Percentiles rank a stretch among this genome's conserved stretches.
Conservation (phyloP, 257 asterid species). For the Lantana camara region DNA sequence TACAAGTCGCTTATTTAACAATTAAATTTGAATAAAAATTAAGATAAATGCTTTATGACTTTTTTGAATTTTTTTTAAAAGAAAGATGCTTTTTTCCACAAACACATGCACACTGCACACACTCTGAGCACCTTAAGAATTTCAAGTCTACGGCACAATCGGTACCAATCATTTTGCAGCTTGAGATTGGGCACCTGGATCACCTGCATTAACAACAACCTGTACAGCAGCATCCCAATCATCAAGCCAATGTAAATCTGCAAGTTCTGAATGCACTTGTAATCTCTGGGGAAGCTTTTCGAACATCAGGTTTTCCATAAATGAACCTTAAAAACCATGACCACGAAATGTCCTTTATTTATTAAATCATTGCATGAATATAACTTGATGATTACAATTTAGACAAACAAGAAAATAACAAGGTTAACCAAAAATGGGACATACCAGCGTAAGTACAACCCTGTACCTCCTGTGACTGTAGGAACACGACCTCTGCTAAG, state of each 20-base stretch:
- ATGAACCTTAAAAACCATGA: constrained; percentile 66
- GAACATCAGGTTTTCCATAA: constrained; percentile 95
- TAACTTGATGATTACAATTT: constrained; percentile 4
- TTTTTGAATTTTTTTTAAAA: too few relatives aligned
- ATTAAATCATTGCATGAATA: constrained; percentile 2
- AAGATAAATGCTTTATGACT: too few relatives aligned
- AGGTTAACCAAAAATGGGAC: constrained; percentile 20
- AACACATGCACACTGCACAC: too few relatives aligned
- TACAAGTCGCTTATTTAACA: too few relatives aligned
- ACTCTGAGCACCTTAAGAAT: constrained; percentile 76
- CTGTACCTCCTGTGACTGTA: constrained; percentile 90
- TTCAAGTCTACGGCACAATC: constrained; percentile 92
- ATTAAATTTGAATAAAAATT: too few relatives aligned
- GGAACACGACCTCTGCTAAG: constrained; percentile 79
- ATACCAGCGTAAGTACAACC: constrained; percentile 95
- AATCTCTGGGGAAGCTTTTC: constrained; percentile 74
- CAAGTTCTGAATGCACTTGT: constrained; percentile 73
- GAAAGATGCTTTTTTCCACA: too few relatives aligned
- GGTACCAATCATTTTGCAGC: constrained; percentile 93
- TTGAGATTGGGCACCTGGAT: constrained; percentile 66
- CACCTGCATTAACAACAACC: constrained; percentile 75
- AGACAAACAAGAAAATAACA: not conserved
- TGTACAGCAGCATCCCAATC: constrained; percentile 86
- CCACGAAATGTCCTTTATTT: constrained; percentile 21
- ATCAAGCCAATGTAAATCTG: constrained; percentile 60